Percentiles rank a stretch among this genome's conserved stretches.
Conservation (phyloP, 176 grass and related monocot species). For the Ensete ventricosum region DNA sequence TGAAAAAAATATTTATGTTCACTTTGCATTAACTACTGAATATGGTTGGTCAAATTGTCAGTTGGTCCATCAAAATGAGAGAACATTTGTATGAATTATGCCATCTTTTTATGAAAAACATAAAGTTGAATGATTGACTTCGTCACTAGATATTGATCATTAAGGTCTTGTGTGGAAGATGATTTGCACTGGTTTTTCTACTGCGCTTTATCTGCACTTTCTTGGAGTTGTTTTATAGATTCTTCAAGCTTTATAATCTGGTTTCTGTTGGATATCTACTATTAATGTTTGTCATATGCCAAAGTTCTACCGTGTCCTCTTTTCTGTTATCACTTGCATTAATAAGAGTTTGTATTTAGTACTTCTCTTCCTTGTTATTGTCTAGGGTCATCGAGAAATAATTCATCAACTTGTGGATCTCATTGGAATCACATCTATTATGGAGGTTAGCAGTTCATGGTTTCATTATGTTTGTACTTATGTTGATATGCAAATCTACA, state of each 20-base stretch:
- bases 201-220: too few relatives aligned
- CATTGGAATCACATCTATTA: conserved; percentile 97
- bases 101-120: background rate
- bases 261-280: background rate
- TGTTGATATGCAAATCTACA: background rate
- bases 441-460: conserved; percentile 58
- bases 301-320: background rate
- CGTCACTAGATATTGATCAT: background rate
- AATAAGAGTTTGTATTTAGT: conserved; percentile 9
- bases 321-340: conserved; percentile 12
- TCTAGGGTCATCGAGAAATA: conserved; percentile 73
- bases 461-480: background rate
- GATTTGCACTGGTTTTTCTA: too few relatives aligned
- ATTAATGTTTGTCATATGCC: background rate
- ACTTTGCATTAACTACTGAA: background rate
- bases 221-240: too few relatives aligned
- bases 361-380: conserved; percentile 26
- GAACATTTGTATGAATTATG: background rate
- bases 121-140: background rate
- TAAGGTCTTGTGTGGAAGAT: background rate
- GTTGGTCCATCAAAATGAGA: background rate
- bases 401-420: conserved; percentile 79
- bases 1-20: too few relatives aligned
- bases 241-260: background rate
- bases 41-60: background rate